Conservation (phyloP, 768 basidiomycete species). For the Mycena vulgaris region DNA sequence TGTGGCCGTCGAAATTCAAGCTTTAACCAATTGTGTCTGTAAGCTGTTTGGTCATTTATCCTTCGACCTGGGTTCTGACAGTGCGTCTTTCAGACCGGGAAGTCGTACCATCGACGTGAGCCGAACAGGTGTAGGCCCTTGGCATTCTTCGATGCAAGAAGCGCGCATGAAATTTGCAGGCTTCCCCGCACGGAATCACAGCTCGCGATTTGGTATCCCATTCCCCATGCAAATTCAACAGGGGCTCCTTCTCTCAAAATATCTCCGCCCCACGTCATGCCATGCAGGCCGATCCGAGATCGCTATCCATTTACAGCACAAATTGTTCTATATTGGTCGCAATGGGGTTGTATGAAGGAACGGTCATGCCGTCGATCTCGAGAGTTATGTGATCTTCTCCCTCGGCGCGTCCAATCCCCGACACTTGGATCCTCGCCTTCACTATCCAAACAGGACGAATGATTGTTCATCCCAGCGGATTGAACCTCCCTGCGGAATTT, state of each 20-base stretch:
- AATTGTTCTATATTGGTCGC: background rate
- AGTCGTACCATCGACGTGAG: too few relatives aligned
- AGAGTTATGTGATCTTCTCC: background rate
- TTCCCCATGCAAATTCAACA: too few relatives aligned
- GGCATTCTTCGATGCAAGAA: background rate
- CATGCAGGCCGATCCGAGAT: background rate
- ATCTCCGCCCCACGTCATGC: background rate
- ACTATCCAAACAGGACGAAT: too few relatives aligned
- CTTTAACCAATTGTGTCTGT: background rate
- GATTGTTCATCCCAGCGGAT: too few relatives aligned
- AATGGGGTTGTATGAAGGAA: slow-evolving; percentile 1
- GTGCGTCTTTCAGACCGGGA: background rate
- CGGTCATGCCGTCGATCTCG: background rate
- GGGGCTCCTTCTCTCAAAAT: too few relatives aligned
- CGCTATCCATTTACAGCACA: background rate
- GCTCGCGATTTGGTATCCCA: too few relatives aligned
- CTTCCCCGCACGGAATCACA: too few relatives aligned
- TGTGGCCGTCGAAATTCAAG: background rate
- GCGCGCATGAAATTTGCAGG: too few relatives aligned
- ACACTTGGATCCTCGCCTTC: background rate
- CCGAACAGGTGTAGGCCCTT: too few relatives aligned
- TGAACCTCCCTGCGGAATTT: too few relatives aligned
- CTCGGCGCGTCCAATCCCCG: background rate
- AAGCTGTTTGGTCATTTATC: too few relatives aligned
- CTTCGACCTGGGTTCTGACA: too few relatives aligned